Evolutionary conservation across 2,329 filamentous ascomycete species (phyloP), one percentile per base, ranked within the genome.

Genomic region (Exserohilum rostratum): DNA sequence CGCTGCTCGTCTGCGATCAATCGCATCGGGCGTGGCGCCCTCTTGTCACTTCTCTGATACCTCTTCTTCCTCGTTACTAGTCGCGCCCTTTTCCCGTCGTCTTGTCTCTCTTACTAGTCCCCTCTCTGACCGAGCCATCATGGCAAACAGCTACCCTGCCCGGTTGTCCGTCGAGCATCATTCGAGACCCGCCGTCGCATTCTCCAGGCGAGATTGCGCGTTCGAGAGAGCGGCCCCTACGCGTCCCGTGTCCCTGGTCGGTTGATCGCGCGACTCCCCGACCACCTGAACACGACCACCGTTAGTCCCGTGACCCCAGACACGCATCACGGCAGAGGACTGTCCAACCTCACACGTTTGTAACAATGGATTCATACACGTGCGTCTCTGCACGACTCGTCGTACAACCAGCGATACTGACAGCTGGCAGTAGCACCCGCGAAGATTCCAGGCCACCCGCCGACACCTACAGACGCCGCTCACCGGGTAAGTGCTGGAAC

Each of bases 401-500:
- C 39, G 33, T 25, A 37, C 33, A 18, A 29, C 13, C 17, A 40
- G 34, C 13, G 7, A 49, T 52, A 53, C 58, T 72, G 43, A 73
- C 50, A 15, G 25, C 31, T 49, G 50, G 35, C 45, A 66, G 56
- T 52, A 57, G 58, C 27, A 64, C 64, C 56, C 78, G 79, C 44
- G 86, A 89, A 66, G 81, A 78, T 37, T 87, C 87, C 60, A 87
- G 88, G 64, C 66, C 73, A 10, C 60, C 68, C 9, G 56, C 60
- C 12, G 76, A 77, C 55, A 69, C 70, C 5, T 77, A 77, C 50
- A 83, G 87, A 55, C 84, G 83, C 57, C 83, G 88, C 72, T 90
- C 88, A 65, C 88, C 88, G 74, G 87, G 88, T 90, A 82, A 72
- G 87, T 53, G 35, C 22, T 17, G 25, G 18, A 4, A 9, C 33